Evolutionary conservation across 768 basidiomycete species (phyloP).

Genomic region (Tylopilus rubrobrunneus): DNA sequence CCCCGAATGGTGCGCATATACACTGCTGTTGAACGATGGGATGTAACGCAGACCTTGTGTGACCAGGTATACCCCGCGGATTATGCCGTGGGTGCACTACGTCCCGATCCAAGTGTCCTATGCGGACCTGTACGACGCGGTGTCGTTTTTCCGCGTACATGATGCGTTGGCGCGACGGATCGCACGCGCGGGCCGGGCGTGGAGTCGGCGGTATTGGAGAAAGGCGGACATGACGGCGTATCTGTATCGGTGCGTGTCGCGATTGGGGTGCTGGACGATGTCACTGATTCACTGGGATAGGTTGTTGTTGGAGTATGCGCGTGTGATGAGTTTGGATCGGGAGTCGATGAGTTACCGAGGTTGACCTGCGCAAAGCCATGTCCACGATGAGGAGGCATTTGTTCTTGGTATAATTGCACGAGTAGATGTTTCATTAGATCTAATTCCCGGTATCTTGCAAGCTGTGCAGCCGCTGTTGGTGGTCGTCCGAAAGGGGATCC

Average conservation of each 20-base stretch:
- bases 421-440: too few species aligned
- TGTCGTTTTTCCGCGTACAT: conserved; percentile 71
- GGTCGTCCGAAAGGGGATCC: too few species aligned
- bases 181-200: conserved; percentile 50
- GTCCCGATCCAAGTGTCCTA: conserved; percentile 65
- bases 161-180: conserved; percentile 57
- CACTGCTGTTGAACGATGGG: too few species aligned
- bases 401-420: too few species aligned
- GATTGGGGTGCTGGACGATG: background rate
- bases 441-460: too few species aligned
- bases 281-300: conserved; percentile 24
- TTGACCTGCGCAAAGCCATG: background rate
- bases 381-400: too few species aligned
- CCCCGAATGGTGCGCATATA: conserved; percentile 57
- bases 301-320: conserved; percentile 51
- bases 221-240: conserved; percentile 58
- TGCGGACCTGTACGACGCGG: conserved; percentile 64
- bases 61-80: conserved; percentile 50
- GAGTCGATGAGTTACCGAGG: conserved; percentile 36
- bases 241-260: conserved; percentile 44
- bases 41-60: background rate
- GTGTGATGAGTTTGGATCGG: conserved; percentile 47
- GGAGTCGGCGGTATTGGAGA: conserved; percentile 58
- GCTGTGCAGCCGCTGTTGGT: too few species aligned
- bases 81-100: conserved; percentile 72